These are phyloP conservation scores for Saccharomyces eubayanus DNA, from an alignment of 805 yeast genomes.

Conservation along the genomic window DNA sequence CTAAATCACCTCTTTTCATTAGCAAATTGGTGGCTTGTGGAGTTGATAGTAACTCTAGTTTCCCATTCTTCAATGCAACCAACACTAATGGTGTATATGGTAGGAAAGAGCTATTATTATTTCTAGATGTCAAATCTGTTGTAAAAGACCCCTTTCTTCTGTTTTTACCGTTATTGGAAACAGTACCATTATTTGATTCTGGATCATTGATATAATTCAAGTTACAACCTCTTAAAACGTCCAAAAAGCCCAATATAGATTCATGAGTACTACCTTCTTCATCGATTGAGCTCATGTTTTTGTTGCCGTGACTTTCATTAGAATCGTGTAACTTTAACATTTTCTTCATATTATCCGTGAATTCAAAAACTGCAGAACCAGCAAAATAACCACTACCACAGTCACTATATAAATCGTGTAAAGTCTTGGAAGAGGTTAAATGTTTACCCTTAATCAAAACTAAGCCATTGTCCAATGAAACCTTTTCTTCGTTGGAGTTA, in stretches of 20 bases:
- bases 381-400: slow-evolving; percentile 50
- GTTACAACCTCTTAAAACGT: slow-evolving; percentile 37
- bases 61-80: slow-evolving; percentile 54
- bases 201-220: slow-evolving; percentile 32
- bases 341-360: slow-evolving; percentile 33
- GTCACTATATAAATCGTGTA: slow-evolving; percentile 40
- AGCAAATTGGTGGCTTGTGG: slow-evolving; percentile 56
- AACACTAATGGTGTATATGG: slow-evolving; percentile 32
- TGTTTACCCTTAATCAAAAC: slow-evolving; percentile 45
- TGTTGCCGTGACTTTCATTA: slow-evolving; percentile 8
- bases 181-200: slow-evolving; percentile 18
- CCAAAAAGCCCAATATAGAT: slow-evolving; percentile 25
- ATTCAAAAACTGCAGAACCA: slow-evolving; percentile 32
- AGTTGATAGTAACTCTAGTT: slow-evolving; percentile 60
- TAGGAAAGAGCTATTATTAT: not conserved
- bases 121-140: not conserved
- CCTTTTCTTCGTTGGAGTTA: slow-evolving; percentile 7
- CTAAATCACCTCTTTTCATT: slow-evolving; percentile 54
- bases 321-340: slow-evolving; percentile 8
- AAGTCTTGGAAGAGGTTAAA: slow-evolving; percentile 51
- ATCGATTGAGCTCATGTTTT: slow-evolving; percentile 4
- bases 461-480: slow-evolving; percentile 52
- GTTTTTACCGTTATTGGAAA: slow-evolving; percentile 1
- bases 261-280: slow-evolving; percentile 11
- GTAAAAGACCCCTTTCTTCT: not conserved